Percentiles rank a stretch among this genome's conserved stretches.
phyloP scores from a whole-genome alignment of 805 yeast species.

The Nakazawaea holstii region DNA sequence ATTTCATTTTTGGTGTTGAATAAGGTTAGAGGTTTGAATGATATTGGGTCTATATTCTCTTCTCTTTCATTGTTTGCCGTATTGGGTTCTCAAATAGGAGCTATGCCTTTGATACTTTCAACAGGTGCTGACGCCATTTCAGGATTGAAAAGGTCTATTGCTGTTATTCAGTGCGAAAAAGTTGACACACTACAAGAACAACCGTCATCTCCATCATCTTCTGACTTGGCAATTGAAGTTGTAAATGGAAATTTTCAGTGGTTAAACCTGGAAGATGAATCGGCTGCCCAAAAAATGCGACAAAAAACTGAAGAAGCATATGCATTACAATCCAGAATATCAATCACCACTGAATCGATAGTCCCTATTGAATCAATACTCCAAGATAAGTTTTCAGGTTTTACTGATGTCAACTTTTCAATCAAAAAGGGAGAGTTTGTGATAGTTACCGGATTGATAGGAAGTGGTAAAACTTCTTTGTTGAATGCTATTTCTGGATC shows the following conservation, averaged over 20 bases:
- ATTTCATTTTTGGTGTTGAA: conserved; percentile 38
- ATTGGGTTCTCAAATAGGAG: conserved; percentile 53
- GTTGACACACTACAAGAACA: background rate
- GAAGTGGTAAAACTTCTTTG: conserved; percentile 76
- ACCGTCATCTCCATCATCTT: background rate
- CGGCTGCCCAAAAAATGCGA: background rate
- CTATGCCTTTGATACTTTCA: conserved; percentile 64
- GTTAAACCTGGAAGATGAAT: conserved; percentile 37
- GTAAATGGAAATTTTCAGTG: conserved; percentile 53
- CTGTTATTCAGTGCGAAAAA: conserved; percentile 33
- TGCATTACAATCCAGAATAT: background rate
- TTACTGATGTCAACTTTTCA: conserved; percentile 38
- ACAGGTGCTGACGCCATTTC: conserved; percentile 50
- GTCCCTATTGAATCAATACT: conserved; percentile 6
- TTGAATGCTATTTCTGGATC: conserved; percentile 64
- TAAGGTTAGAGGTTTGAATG: conserved; percentile 27
- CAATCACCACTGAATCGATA: background rate
- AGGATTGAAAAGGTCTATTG: conserved; percentile 48
- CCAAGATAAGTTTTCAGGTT: conserved; percentile 28
- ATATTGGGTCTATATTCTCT: conserved; percentile 62
- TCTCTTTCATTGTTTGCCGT: conserved; percentile 64
- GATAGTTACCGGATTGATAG: conserved; percentile 64
- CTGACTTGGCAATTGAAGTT: conserved; percentile 30
- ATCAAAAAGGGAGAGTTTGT: conserved; percentile 55
- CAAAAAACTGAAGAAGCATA: background rate